These are phyloP conservation scores for Cornus suecica DNA, from an alignment of 148 eudicot species.

Conservation along the genomic window DNA sequence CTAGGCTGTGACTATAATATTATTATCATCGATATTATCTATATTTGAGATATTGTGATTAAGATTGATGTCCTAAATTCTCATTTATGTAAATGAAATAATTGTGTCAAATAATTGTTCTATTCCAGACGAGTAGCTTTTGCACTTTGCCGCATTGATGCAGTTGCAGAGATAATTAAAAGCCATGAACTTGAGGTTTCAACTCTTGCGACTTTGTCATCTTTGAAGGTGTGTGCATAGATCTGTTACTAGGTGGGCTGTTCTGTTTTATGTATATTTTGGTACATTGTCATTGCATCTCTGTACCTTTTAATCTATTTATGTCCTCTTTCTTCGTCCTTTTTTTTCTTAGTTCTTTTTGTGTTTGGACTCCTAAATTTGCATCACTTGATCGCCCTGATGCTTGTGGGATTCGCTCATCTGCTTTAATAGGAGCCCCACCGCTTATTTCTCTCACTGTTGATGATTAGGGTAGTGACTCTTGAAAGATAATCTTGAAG, in stretches of 20 bases:
- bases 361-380: too few species aligned
- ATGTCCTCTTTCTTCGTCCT: not conserved
- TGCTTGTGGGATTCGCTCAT: too few species aligned
- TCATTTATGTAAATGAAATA: not conserved
- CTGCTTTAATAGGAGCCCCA: too few species aligned
- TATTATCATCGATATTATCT: not conserved
- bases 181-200: conserved; percentile 61
- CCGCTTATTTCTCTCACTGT: too few species aligned
- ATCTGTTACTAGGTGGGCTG: not conserved
- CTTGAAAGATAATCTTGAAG: too few species aligned
- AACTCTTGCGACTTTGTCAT: conserved; percentile 72
- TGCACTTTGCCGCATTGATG: conserved; percentile 63
- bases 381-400: too few species aligned
- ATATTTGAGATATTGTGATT: not conserved
- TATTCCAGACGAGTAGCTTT: conserved; percentile 68
- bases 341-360: not conserved
- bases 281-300: not conserved
- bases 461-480: too few species aligned
- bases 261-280: not conserved
- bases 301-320: not conserved
- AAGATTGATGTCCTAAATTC: not conserved
- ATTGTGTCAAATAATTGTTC: not conserved
- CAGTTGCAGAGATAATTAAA: conserved; percentile 36
- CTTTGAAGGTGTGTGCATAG: conserved; percentile 44
- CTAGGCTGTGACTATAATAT: too few species aligned